These are phyloP conservation scores for Cryptococcus sp. DNA, from an alignment of 1,284 basidiomycete species.

Conservation along the genomic window DNA sequence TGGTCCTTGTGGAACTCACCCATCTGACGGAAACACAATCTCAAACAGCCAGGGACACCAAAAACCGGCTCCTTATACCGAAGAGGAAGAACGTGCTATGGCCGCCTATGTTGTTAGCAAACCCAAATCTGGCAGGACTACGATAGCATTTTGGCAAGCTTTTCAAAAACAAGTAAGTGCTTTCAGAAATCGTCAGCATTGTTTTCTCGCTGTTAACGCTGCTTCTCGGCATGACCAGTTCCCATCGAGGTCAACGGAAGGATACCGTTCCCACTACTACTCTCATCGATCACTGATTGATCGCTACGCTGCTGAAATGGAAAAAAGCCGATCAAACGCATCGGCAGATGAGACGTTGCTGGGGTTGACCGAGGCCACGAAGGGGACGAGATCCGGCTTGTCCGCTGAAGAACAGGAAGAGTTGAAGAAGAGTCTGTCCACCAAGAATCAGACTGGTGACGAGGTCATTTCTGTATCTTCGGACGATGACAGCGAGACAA, in stretches of 20 bases:
- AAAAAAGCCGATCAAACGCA: not conserved
- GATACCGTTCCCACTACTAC: no score
- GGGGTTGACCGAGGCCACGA: conserved; percentile 1
- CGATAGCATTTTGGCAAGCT: not conserved
- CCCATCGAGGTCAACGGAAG: no score
- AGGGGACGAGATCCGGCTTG: not conserved
- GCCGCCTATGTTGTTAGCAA: conserved; percentile 7
- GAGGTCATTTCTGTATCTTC: no score
- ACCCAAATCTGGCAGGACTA: not conserved
- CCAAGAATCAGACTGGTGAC: no score
- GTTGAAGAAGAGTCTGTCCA: no score
- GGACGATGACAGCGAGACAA: not conserved
- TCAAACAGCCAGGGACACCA: not conserved
- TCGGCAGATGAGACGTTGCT: conserved; percentile 1
- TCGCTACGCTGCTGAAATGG: conserved; percentile 1
- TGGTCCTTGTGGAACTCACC: not conserved
- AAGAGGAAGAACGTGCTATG: conserved; percentile 16
- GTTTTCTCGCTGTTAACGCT: no score
- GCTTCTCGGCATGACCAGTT: no score
- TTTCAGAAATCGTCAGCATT: no score
- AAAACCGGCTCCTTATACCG: not conserved
- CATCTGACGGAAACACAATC: not conserved
- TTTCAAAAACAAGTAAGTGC: no score
- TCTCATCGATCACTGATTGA: conserved; percentile 5
- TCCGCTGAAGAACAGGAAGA: no score